phyloP scores from a whole-genome alignment of 164 flowering plant genomes.

The Vitis rotundifolia region DNA sequence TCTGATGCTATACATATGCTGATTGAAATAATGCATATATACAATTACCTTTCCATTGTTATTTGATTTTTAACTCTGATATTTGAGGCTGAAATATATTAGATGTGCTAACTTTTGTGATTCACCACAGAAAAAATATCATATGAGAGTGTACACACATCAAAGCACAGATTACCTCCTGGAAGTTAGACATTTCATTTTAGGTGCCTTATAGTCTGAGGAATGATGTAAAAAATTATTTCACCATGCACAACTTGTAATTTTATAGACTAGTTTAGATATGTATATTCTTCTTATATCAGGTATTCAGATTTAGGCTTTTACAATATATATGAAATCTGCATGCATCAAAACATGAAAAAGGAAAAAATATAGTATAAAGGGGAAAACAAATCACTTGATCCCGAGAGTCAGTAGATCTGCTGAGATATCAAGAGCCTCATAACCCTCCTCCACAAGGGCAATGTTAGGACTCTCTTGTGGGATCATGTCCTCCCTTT shows the following conservation, averaged over 20 bases:
- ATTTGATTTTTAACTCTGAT: neutral
- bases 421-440: slow-evolving; percentile 38
- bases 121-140: neutral
- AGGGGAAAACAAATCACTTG: slow-evolving; percentile 16
- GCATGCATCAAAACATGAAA: neutral
- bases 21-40: neutral
- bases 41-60: neutral
- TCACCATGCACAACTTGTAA: neutral
- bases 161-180: neutral
- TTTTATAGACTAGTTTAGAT: no score
- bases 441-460: slow-evolving; percentile 29
- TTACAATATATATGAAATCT: neutral
- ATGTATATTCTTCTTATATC: neutral
- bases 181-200: neutral
- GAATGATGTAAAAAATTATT: neutral
- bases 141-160: no score
- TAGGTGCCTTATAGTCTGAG: neutral
- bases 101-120: neutral
- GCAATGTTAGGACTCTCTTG: slow-evolving; percentile 45
- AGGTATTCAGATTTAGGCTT: neutral
- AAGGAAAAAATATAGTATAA: neutral
- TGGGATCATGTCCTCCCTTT: slow-evolving; percentile 58
- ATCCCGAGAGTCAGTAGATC: slow-evolving; percentile 41
- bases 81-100: neutral
- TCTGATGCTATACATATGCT: neutral